These are phyloP conservation scores for Fusarium falciforme DNA, from an alignment of 2,329 filamentous ascomycete genomes.

Conservation along the genomic window DNA sequence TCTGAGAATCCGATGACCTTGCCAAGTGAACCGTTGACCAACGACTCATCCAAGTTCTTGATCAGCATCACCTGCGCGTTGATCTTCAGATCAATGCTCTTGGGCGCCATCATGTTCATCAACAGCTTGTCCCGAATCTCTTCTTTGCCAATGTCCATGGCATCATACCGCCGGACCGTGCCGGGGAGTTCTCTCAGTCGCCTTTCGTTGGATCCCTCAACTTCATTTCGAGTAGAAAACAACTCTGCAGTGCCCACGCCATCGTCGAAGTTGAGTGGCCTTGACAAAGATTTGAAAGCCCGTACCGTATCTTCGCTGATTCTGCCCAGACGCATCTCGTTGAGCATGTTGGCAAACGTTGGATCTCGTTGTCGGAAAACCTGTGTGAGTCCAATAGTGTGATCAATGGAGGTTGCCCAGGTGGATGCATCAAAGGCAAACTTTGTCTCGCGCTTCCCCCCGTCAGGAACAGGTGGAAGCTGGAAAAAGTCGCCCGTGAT, in stretches of 20 bases:
- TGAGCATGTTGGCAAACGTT: conserved; percentile 92
- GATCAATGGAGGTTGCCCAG: conserved; percentile 92
- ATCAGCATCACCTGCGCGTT: conserved; percentile 99
- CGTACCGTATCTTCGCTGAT: conserved; percentile 81
- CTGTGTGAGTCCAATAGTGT: conserved; percentile 94
- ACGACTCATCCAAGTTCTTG: conserved; percentile 94
- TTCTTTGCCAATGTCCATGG: conserved; percentile 80
- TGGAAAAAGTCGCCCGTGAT: conserved; percentile 99
- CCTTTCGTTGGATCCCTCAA: conserved; percentile 84
- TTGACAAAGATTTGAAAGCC: conserved; percentile 78
- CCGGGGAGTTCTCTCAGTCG: conserved; percentile 81
- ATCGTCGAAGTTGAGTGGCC: conserved; percentile 79
- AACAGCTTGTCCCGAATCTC: conserved; percentile 80
- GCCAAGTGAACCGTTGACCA: conserved; percentile 95
- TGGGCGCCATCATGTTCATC: conserved; percentile 92
- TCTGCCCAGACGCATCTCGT: conserved; percentile 93
- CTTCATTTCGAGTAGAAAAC: conserved; percentile 90
- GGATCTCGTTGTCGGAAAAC: conserved; percentile 96
- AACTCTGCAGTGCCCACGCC: conserved; percentile 81
- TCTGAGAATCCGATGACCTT: conserved; percentile 70
- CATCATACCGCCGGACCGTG: conserved; percentile 74
- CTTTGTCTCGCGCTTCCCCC: conserved; percentile 73
- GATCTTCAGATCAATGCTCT: conserved; percentile 82
- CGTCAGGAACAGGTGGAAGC: conserved; percentile 90
- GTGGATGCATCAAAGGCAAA: conserved; percentile 94